Conservation (phyloP, 225 moss, liverwort and hornwort genomes). For the Pleurozium schreberi region DNA sequence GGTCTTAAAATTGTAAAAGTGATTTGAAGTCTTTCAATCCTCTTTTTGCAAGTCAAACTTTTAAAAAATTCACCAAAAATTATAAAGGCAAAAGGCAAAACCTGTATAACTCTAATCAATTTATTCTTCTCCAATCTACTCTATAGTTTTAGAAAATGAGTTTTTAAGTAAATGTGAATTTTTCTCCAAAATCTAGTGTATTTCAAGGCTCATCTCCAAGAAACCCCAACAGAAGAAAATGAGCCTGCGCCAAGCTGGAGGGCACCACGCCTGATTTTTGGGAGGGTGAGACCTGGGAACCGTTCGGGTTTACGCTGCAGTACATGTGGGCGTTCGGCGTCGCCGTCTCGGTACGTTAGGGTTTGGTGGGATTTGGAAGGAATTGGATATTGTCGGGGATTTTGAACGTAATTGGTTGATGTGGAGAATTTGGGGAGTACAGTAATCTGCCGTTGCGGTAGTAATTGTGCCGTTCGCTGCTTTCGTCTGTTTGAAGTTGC, state of each 20-base stretch:
- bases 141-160: too few species aligned
- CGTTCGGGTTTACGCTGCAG: conserved; percentile 63
- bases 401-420: not conserved
- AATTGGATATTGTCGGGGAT: not conserved
- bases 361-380: not conserved
- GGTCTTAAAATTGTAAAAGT: too few species aligned
- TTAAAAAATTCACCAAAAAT: too few species aligned
- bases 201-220: too few species aligned
- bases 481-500: not conserved
- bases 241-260: conserved; percentile 29
- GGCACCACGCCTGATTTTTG: conserved; percentile 62
- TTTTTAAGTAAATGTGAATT: too few species aligned
- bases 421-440: not conserved
- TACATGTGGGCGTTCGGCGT: conserved; percentile 88
- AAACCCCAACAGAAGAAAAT: too few species aligned
- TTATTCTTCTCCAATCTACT: too few species aligned
- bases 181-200: too few species aligned
- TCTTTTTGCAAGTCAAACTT: too few species aligned
- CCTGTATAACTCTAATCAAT: too few species aligned
- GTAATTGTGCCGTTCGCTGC: not conserved
- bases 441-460: not conserved
- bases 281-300: conserved; percentile 66
- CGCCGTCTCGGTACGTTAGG: conserved; percentile 47
- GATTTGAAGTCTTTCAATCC: too few species aligned
- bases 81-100: too few species aligned